Conservation (phyloP, 2,329 filamentous ascomycete species). For the Xylariaceae sp. region DNA sequence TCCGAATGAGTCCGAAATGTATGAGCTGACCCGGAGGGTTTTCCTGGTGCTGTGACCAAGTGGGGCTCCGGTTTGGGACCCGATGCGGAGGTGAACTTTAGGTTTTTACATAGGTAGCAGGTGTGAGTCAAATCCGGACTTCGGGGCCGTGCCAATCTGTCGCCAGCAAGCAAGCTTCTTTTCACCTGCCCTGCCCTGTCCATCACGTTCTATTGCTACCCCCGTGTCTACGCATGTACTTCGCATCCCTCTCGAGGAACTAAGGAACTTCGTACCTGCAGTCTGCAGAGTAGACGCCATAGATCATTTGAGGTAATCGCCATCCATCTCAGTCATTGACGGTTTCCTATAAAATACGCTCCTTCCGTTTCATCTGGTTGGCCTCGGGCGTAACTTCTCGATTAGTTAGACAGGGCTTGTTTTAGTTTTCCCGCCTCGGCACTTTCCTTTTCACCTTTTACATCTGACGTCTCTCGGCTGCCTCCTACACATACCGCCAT, state of each 20-base stretch:
- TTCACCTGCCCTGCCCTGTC: background rate
- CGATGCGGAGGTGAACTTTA: background rate
- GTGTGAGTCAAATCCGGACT: background rate
- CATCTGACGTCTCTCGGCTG: background rate
- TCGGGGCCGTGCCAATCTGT: background rate
- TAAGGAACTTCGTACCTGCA: background rate
- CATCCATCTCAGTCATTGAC: background rate
- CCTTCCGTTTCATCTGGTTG: background rate
- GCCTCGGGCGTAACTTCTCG: background rate
- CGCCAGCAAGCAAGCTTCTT: background rate
- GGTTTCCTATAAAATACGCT: background rate
- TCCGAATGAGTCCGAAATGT: background rate
- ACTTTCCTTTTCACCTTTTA: background rate
- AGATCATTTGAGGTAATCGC: background rate
- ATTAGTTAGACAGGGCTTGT: background rate
- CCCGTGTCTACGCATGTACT: background rate
- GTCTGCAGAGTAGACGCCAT: background rate
- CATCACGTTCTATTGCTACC: background rate
- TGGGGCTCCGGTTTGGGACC: background rate
- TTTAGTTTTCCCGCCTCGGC: too few relatives aligned
- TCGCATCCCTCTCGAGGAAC: background rate
- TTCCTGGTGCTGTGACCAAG: background rate
- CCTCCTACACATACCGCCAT: background rate
- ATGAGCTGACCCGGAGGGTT: background rate
- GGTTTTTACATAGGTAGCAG: background rate